Evolutionary conservation across 768 basidiomycete species (phyloP).

Genomic region (Suillus brevipes): DNA sequence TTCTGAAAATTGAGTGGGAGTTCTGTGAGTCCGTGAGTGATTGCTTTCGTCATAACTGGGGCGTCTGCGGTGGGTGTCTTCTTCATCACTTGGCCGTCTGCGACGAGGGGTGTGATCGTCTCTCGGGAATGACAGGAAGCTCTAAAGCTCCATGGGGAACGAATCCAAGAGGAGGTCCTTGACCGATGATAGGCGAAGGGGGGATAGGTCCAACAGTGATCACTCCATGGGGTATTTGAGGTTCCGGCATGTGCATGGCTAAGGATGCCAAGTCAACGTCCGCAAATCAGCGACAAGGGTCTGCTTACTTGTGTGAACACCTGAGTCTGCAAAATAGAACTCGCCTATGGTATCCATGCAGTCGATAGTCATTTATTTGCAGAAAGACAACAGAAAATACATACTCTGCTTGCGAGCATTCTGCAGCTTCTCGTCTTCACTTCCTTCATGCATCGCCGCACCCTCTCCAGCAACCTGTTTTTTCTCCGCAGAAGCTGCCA

Average conservation of each 20-base stretch:
- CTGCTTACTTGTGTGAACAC: not conserved
- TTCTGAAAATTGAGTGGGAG: conserved; percentile 11
- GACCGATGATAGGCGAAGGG: conserved; percentile 18
- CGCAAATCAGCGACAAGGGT: not conserved
- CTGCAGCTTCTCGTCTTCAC: conserved; percentile 43
- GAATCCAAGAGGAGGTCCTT: conserved; percentile 22
- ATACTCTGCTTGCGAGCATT: conserved; percentile 59
- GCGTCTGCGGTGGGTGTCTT: conserved; percentile 14
- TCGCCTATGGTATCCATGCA: conserved; percentile 56
- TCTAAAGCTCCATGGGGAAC: conserved; percentile 18
- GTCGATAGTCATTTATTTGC: not conserved
- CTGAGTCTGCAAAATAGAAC: conserved; percentile 92
- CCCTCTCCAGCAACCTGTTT: conserved; percentile 17
- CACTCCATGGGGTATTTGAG: conserved; percentile 23
- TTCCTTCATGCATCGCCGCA: conserved; percentile 27
- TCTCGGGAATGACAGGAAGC: conserved; percentile 26
- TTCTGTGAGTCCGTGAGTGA: conserved; percentile 13
- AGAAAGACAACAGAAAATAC: conserved; percentile 18
- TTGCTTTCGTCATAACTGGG: conserved; percentile 14
- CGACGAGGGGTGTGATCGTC: not conserved
- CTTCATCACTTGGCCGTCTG: conserved; percentile 19
- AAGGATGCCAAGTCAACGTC: not conserved
- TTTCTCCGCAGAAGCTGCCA: conserved; percentile 9
- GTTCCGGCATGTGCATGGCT: conserved; percentile 30
- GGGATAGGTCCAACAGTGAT: conserved; percentile 19